Base-by-base conservation (phyloP, 805 yeast species). In the Candida namnaoensis region DNA sequence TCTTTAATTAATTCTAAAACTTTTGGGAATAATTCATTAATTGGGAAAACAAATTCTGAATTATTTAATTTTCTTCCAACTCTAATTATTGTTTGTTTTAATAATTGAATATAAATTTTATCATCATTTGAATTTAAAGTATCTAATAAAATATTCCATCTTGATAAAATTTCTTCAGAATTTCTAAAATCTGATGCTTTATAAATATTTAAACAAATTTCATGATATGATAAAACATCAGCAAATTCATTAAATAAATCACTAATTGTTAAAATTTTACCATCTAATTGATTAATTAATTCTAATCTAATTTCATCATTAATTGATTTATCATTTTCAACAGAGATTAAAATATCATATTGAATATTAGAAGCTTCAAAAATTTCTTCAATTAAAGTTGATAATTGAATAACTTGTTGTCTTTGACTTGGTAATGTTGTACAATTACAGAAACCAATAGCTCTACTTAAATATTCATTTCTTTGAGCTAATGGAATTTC, bases 381-480 rank as follows among this genome's bases (percentile, higher is more conserved):
- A 40, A 85, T 74, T 54, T 88, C 95, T 49, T 79, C 82, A 34
- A 90, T 82, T 51, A 74, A 68, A 10, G 78, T 68, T 1, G 87
- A 72, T 43, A 91, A 66, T 51, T 78, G 79, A 27, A 81, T 76
- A 74, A 88, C 81, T 46, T 80, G 78, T 52, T 85, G 95, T 50
- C 91, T 74, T 54, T 81, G 71, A 44, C 72, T 75, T 28, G 91
- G 86, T 25, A 91, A 83, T 47, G 88, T 78, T 37, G 75, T 79
- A 60, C 95, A 83, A 56, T 87, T 86, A 60, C 95, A 84, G 66
- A 87, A 88, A 3, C 96, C 96, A 60, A 83, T 84, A 1, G 97
- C 97, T 50, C 97, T 74, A 1, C 97, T 86, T 41, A 93, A 68
- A 57, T 75, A 88, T 61, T 90, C 96, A 36, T 91, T 82, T 57